Evolutionary conservation across 768 basidiomycete species (phyloP).

Genomic region (Stropharia rugosoannulata): DNA sequence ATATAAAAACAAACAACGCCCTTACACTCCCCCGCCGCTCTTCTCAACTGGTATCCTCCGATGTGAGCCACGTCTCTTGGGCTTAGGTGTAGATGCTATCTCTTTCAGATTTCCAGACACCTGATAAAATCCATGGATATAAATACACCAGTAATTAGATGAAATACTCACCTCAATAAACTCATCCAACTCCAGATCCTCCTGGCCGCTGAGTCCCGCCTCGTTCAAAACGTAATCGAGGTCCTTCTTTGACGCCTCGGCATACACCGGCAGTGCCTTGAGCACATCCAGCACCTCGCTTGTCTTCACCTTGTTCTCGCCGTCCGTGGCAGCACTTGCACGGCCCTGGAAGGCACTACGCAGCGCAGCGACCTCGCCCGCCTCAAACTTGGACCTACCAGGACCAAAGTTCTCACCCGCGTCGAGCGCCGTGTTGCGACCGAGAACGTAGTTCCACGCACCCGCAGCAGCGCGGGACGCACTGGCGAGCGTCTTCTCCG

Average conservation of each 20-base stretch:
- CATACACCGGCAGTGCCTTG: slow-evolving; percentile 54
- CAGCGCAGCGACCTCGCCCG: slow-evolving; percentile 41
- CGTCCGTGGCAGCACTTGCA: slow-evolving; percentile 21
- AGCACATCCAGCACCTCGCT: slow-evolving; percentile 41
- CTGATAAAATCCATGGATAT: slow-evolving; percentile 31
- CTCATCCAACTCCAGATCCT: slow-evolving; percentile 74
- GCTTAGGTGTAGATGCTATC: slow-evolving; percentile 35
- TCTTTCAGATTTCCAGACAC: slow-evolving; percentile 76
- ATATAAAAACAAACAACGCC: no score
- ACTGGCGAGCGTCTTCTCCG: slow-evolving; percentile 24
- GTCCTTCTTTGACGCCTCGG: slow-evolving; percentile 58
- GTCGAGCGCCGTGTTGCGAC: not conserved
- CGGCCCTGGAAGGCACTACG: slow-evolving; percentile 35
- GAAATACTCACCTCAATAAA: slow-evolving; percentile 74
- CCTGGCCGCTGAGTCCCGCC: slow-evolving; percentile 61
- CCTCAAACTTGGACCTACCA: slow-evolving; percentile 44
- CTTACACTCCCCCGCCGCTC: slow-evolving; percentile 52
- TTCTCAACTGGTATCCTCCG: slow-evolving; percentile 51
- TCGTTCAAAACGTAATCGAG: slow-evolving; percentile 74
- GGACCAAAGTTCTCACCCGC: slow-evolving; percentile 20
- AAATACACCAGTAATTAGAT: not conserved
- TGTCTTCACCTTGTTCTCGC: slow-evolving; percentile 37
- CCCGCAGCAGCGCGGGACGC: slow-evolving; percentile 36
- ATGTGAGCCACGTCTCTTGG: slow-evolving; percentile 27
- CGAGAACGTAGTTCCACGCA: slow-evolving; percentile 29